Percentiles rank a stretch among this genome's conserved stretches.
These are phyloP conservation scores for Podospora australis DNA, from an alignment of 495 filamentous ascomycete genomes.

Conservation along the genomic window DNA sequence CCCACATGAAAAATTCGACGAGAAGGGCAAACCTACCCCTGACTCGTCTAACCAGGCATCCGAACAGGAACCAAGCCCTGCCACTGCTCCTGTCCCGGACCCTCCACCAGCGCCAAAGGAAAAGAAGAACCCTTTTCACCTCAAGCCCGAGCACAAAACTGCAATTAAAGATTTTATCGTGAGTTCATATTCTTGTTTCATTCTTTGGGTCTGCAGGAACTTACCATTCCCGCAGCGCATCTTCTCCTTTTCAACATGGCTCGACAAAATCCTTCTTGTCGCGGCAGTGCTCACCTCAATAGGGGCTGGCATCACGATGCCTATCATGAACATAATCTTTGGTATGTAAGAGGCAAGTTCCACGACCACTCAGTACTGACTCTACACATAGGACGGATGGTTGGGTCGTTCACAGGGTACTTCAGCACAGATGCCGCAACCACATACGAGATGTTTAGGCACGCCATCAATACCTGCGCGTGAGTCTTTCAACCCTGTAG, in stretches of 20 bases:
- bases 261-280: constrained; percentile 34
- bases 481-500: constrained; percentile 5
- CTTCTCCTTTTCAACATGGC: constrained; percentile 43
- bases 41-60: too few relatives aligned
- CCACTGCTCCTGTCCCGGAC: background rate
- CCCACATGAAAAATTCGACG: too few relatives aligned
- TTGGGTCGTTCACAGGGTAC: constrained; percentile 30
- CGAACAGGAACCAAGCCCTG: background rate
- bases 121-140: constrained; percentile 14
- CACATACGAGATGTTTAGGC: constrained; percentile 21
- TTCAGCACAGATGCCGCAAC: constrained; percentile 17
- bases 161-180: constrained; percentile 32
- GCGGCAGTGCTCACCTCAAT: constrained; percentile 39
- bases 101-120: background rate
- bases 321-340: constrained; percentile 44
- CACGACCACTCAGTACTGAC: constrained; percentile 4
- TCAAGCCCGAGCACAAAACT: constrained; percentile 22
- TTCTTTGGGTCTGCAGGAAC: background rate
- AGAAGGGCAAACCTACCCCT: too few relatives aligned
- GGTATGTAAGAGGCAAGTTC: constrained; percentile 22
- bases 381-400: constrained; percentile 36
- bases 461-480: constrained; percentile 27
- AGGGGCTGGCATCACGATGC: constrained; percentile 44
- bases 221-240: constrained; percentile 34
- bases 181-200: background rate